Conservation (phyloP, 495 filamentous ascomycete species). For the Hyaloscypha finlandica region DNA sequence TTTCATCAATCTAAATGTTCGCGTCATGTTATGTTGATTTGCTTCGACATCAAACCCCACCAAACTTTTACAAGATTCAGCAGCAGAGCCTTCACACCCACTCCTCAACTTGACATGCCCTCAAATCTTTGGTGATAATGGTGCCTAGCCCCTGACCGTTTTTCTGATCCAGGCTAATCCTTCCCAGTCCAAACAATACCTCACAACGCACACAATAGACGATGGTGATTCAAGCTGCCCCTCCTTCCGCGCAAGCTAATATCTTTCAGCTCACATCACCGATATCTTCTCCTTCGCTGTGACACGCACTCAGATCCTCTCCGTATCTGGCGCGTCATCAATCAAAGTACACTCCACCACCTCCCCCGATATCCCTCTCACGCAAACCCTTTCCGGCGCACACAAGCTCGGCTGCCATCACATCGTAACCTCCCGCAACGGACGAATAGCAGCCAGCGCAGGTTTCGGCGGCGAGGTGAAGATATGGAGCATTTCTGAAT, state of each 20-base stretch:
- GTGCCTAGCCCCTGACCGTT: conserved; percentile 29
- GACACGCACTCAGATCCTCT: conserved; percentile 74
- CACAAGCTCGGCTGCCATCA: conserved; percentile 92
- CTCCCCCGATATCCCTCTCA: conserved; percentile 68
- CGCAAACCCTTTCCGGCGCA: conserved; percentile 71
- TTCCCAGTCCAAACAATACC: conserved; percentile 92
- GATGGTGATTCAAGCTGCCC: conserved; percentile 57
- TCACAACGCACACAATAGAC: conserved; percentile 86
- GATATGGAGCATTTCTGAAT: conserved; percentile 65
- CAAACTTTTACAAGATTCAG: conserved; percentile 20
- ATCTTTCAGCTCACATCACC: conserved; percentile 68
- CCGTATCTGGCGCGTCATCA: conserved; percentile 77
- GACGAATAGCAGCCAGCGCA: conserved; percentile 71
- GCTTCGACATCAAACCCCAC: conserved; percentile 22
- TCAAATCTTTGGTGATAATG: conserved; percentile 43
- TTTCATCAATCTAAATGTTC: conserved; percentile 1
- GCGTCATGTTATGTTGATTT: neutral
- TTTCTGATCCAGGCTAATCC: conserved; percentile 10
- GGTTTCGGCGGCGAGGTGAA: conserved; percentile 88
- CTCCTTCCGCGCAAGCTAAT: conserved; percentile 31
- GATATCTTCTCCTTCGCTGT: conserved; percentile 90
- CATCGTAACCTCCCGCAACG: conserved; percentile 67
- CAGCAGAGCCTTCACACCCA: conserved; percentile 6
- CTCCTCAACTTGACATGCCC: conserved; percentile 5
- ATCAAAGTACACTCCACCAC: conserved; percentile 75